Conservation (phyloP, 495 filamentous ascomycete species). For the Endocarpon pusillum region DNA sequence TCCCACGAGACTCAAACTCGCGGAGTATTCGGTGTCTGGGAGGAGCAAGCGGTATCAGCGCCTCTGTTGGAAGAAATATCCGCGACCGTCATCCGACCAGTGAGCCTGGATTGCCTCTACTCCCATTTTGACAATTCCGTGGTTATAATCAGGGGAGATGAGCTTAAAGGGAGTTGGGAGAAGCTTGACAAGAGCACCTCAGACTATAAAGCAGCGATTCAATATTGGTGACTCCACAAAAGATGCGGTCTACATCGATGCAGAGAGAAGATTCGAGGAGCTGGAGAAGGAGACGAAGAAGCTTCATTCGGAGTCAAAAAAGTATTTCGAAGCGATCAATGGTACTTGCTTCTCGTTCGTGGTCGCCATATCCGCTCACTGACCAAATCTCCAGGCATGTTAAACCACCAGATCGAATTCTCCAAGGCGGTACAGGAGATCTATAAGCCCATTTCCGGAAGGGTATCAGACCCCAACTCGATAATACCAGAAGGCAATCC, state of each 20-base stretch:
- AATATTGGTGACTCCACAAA: conserved; percentile 88
- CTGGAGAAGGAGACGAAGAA: conserved; percentile 91
- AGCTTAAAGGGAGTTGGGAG: conserved; percentile 95
- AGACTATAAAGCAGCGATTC: conserved; percentile 78
- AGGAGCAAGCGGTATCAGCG: no score
- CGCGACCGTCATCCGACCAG: no score
- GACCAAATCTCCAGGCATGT: conserved; percentile 53
- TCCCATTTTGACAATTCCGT: no score
- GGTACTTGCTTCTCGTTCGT: conserved; percentile 23
- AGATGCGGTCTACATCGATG: conserved; percentile 85
- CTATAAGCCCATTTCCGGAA: conserved; percentile 95
- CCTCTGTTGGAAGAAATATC: no score
- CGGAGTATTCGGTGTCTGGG: no score
- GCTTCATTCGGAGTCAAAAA: conserved; percentile 86
- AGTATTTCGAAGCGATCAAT: conserved; percentile 93
- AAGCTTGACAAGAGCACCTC: conserved; percentile 71
- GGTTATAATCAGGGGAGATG: no score
- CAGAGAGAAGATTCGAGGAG: conserved; percentile 85
- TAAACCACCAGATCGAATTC: conserved; percentile 96
- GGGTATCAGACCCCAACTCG: conserved; percentile 82
- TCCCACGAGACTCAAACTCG: no score
- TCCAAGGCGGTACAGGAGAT: conserved; percentile 88
- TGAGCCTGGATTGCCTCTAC: no score
- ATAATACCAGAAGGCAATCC: conserved; percentile 66
- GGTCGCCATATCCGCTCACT: conserved; percentile 9